Evolutionary conservation across 176 grass and related monocot genomes (phyloP).

Genomic region (Bonia amplexicaulis): DNA sequence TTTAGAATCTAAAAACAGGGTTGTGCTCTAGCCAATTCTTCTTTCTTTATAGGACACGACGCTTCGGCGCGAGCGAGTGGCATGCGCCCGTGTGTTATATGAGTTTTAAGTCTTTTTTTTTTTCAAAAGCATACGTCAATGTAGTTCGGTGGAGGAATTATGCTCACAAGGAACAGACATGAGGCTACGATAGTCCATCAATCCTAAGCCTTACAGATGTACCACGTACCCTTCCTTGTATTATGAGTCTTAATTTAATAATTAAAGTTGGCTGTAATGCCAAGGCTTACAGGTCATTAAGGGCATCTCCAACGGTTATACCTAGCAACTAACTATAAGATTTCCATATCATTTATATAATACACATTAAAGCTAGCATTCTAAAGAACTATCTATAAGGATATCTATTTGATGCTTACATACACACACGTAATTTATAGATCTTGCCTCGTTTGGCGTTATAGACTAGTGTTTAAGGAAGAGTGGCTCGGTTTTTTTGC

Average conservation of each 20-base stretch:
- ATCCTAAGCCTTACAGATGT: conserved; percentile 20
- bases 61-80: neutral
- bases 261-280: neutral
- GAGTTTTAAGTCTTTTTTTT: neutral
- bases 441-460: too few species aligned
- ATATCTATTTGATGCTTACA: too few species aligned
- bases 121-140: neutral
- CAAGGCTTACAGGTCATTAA: neutral
- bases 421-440: too few species aligned
- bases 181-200: conserved; percentile 16
- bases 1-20: too few species aligned
- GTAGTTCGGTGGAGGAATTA: conserved; percentile 9
- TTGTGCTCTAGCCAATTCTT: neutral
- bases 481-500: too few species aligned
- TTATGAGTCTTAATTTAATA: neutral
- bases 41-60: too few species aligned
- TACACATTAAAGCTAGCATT: too few species aligned
- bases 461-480: too few species aligned
- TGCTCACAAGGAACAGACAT: conserved; percentile 16
- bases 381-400: too few species aligned
- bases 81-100: neutral
- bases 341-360: too few species aligned
- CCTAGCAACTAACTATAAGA: too few species aligned
- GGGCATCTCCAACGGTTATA: too few species aligned
- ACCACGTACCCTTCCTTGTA: conserved; percentile 10